Evolutionary conservation across 2,329 filamentous ascomycete genomes (phyloP), one percentile per base, ranked within the genome.

Genomic region (Hypoxylon sp.): DNA sequence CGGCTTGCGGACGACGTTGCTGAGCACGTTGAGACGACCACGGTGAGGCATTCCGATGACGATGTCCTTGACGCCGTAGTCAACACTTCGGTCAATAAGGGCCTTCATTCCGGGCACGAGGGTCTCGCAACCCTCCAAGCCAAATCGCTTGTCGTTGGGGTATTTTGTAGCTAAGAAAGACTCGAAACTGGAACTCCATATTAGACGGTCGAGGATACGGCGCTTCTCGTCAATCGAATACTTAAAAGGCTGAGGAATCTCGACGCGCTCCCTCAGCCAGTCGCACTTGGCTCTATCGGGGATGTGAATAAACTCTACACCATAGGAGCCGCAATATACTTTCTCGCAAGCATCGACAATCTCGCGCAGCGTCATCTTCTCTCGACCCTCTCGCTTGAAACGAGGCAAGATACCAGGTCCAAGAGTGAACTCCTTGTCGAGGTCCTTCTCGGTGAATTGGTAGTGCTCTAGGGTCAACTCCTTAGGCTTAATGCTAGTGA

Each of bases 41-140:
- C 95, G 93, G 80, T 99, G 95, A 70, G 95, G 95, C 95, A 99
- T 99, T 75, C 95, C 95, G 75, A 99, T 99, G 76, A 99, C 92
- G 73, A 99, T 98, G 76, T 99, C 95, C 85, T 98, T 98, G 76
- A 99, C 91, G 62, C 95, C 95, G 75, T 97, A 97, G 78, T 99
- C 95, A 72, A 99, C 95, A 76, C 94, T 97, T 75, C 95, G 92
- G 80, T 99, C 95, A 70, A 99, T 99, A 68, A 99, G 84, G 56
- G 95, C 95, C 85, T 99, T 99, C 95, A 99, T 99, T 79, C 95
- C 95, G 26, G 95, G 95, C 62, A 99, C 96, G 70, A 99, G 86
- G 59, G 93, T 94, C 81, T 99, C 95, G 76, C 94, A 97, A 77
- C 95, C 95, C 82, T 99, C 95, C 26, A 99, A 88, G 82, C 95